Evolutionary conservation across 1,139 yeast genomes (phyloP).

Genomic region (Arxiozyma telluris): DNA sequence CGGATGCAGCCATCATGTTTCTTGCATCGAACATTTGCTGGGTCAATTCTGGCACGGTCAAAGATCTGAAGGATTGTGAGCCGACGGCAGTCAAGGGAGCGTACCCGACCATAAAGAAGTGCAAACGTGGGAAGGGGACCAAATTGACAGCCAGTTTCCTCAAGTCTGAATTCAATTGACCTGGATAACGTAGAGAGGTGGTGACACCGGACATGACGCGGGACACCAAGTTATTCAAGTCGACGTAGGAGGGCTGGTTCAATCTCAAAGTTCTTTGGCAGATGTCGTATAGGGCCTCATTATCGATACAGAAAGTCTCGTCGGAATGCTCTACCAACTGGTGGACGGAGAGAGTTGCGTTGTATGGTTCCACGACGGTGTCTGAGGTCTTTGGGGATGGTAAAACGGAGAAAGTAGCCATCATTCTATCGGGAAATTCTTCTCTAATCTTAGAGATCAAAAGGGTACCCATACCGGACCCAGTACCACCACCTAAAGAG

Average conservation of each 20-base stretch:
- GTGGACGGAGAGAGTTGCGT: constrained; percentile 86
- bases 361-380: constrained; percentile 90
- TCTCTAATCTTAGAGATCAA: constrained; percentile 73
- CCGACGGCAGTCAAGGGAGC: constrained; percentile 82
- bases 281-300: constrained; percentile 83
- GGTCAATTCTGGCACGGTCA: constrained; percentile 83
- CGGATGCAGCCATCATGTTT: constrained; percentile 94
- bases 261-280: constrained; percentile 79
- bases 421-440: constrained; percentile 90
- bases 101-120: constrained; percentile 90
- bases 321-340: constrained; percentile 85
- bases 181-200: constrained; percentile 83
- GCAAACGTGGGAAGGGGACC: constrained; percentile 91
- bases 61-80: constrained; percentile 71
- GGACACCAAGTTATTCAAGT: constrained; percentile 72
- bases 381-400: constrained; percentile 89
- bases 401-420: constrained; percentile 88
- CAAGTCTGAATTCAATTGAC: constrained; percentile 84
- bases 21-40: constrained; percentile 88
- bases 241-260: constrained; percentile 66
- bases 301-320: constrained; percentile 90
- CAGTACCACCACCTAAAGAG: constrained; percentile 95
- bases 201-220: constrained; percentile 90
- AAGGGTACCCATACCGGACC: constrained; percentile 91
- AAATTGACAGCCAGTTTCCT: constrained; percentile 87